Evolutionary conservation across 2,329 filamentous ascomycete species (phyloP), one percentile per base, ranked within the genome.

Genomic region (Chalara sp.): DNA sequence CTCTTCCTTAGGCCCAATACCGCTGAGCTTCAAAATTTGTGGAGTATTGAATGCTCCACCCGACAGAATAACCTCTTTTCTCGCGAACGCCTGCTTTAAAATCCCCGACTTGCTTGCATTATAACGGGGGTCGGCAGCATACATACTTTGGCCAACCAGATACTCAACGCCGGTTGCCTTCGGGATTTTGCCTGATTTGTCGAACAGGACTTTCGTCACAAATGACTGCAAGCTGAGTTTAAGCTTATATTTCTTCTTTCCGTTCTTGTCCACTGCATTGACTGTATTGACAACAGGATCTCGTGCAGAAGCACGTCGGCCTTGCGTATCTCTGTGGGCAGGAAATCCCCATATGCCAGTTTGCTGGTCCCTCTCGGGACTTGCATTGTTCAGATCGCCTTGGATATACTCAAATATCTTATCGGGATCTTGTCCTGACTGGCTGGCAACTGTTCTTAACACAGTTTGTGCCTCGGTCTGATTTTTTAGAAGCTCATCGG

Each of bases 21-120:
- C 73, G 33, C 67, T 70, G 10, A 73, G 66, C 59, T 73, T 73
- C 28, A 76, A 68, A 35, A 76, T 60, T 55, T 73, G 70, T 5
- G 73, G 73, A 3, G 67, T 68, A 58, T 74, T 72, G 62, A 71
- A 71, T 4, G 69, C 57, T 33, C 75, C 75, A n/a, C 68, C 74
- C 4, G 73, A 63, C n/a, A 77, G 50, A 52, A 77, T 74, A 37
- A 77, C 72, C 55, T 76, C 71, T 37, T 44, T 44, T 39, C 32
- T 33, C 1, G 49, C 49, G 8, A 32, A 46, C 5, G 46, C 53
- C 3, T 68, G 33, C 12, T 51, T 49, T 1, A 61, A 62, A 10
- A 53, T 52, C 12, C 55, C 53, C 8, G 42, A 42, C 31, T 51
- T 51, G 12, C 56, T 58, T 32, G 58, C 52, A 42, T 68, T 65